A percentile compares a stretch with the other conserved stretches of the same genome.
Evolutionary conservation across 306 rosid genomes (phyloP).

Genomic region (Senna tora): DNA sequence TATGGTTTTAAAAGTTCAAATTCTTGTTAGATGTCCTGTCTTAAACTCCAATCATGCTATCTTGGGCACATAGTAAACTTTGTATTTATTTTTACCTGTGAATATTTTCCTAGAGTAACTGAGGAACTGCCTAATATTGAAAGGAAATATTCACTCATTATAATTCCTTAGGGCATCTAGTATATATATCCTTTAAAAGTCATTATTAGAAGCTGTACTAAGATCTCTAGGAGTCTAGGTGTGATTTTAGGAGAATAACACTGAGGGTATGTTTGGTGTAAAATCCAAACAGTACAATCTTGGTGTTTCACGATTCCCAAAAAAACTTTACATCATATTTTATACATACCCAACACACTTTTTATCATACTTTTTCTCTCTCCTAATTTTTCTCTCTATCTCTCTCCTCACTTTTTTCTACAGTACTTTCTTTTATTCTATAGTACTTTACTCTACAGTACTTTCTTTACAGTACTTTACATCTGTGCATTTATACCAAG

Average conservation of each 20-base stretch:
- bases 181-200: neutral
- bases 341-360: too few species aligned
- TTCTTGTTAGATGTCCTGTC: slow-evolving; percentile 21
- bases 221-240: neutral
- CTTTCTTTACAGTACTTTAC: too few species aligned
- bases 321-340: too few species aligned
- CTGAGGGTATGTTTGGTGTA: too few species aligned
- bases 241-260: neutral
- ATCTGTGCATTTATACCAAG: too few species aligned
- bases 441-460: too few species aligned
- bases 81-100: neutral
- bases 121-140: neutral
- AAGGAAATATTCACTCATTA: neutral
- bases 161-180: neutral
- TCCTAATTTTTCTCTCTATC: too few species aligned
- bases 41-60: slow-evolving; percentile 4
- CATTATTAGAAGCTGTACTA: neutral
- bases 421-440: too few species aligned
- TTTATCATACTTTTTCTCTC: too few species aligned
- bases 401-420: too few species aligned
- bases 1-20: neutral
- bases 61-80: neutral
- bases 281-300: too few species aligned
- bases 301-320: too few species aligned
- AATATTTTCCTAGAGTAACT: neutral